A percentile compares a stretch with the other conserved stretches of the same genome.
Evolutionary conservation across 306 rosid genomes (phyloP).

Genomic region (Ormosia emarginata): DNA sequence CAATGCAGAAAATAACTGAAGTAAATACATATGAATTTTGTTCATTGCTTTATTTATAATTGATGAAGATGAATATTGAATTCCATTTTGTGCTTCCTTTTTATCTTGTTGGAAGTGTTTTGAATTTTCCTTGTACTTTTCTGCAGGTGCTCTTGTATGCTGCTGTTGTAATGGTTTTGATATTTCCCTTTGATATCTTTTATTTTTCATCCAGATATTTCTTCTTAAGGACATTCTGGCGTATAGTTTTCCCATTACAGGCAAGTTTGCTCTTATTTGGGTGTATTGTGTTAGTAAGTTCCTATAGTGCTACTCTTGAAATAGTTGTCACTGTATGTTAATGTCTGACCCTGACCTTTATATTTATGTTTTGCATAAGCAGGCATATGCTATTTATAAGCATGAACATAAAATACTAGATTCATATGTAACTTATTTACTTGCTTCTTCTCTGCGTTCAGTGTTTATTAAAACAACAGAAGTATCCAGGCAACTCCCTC

Average conservation of each 20-base stretch:
- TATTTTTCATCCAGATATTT: constrained; percentile 86
- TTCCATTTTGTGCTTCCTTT: constrained; percentile 14
- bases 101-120: constrained; percentile 18
- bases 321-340: constrained; percentile 1
- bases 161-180: constrained; percentile 69
- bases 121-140: constrained; percentile 36
- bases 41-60: neutral
- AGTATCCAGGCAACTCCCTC: neutral
- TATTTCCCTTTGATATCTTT: constrained; percentile 94
- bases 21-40: neutral
- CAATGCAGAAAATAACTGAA: constrained; percentile 9
- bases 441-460: neutral
- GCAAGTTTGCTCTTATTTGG: constrained; percentile 49
- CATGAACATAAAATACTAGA: neutral
- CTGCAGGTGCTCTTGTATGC: constrained; percentile 94
- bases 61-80: constrained; percentile 3
- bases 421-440: constrained; percentile 11
- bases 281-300: neutral
- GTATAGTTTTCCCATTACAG: constrained; percentile 90
- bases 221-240: constrained; percentile 90
- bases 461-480: neutral
- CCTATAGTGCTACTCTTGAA: neutral
- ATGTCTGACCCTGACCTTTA: neutral
- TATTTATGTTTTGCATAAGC: constrained; percentile 4
- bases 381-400: neutral